Conservation (phyloP, 2,329 filamentous ascomycete genomes). For the Chrysoporthe puriensis region DNA sequence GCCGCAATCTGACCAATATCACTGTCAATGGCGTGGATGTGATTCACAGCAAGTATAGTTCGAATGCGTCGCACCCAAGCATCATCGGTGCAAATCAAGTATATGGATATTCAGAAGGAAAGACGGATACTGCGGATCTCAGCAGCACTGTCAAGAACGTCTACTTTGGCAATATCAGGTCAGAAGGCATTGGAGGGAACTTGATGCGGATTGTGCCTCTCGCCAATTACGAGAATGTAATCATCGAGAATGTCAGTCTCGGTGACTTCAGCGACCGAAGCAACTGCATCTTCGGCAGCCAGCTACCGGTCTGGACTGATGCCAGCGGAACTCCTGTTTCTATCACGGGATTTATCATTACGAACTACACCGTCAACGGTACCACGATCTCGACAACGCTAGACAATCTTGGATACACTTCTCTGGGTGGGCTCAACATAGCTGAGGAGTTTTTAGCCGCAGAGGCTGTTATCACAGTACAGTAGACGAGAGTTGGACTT, state of each 20-base stretch:
- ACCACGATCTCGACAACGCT: conserved; percentile 4
- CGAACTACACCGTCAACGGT: conserved; percentile 24
- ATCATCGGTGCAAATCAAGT: conserved; percentile 34
- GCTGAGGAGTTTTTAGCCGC: not conserved
- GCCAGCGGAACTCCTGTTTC: conserved; percentile 13
- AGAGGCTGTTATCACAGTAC: conserved; percentile 3
- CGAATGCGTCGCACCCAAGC: conserved; percentile 30
- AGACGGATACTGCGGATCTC: conserved; percentile 28
- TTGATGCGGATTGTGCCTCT: conserved; percentile 29
- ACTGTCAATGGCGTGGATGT: conserved; percentile 35
- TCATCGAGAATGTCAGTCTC: conserved; percentile 30
- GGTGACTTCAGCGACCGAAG: conserved; percentile 24
- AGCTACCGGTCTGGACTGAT: conserved; percentile 26
- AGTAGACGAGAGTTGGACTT: not conserved
- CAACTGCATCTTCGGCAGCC: conserved; percentile 28
- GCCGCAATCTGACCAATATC: conserved; percentile 35
- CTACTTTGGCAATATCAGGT: conserved; percentile 29
- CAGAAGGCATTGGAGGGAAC: conserved; percentile 30
- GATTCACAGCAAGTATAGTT: conserved; percentile 36
- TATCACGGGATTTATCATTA: conserved; percentile 26
- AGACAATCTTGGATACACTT: conserved; percentile 13
- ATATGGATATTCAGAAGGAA: conserved; percentile 29
- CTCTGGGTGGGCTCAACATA: conserved; percentile 16
- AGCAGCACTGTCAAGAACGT: conserved; percentile 23
- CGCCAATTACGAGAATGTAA: conserved; percentile 28